A percentile compares a stretch with the other conserved stretches of the same genome.
Conservation (phyloP, 2,329 filamentous ascomycete genomes). For the Ploettnerulaceae sp. region DNA sequence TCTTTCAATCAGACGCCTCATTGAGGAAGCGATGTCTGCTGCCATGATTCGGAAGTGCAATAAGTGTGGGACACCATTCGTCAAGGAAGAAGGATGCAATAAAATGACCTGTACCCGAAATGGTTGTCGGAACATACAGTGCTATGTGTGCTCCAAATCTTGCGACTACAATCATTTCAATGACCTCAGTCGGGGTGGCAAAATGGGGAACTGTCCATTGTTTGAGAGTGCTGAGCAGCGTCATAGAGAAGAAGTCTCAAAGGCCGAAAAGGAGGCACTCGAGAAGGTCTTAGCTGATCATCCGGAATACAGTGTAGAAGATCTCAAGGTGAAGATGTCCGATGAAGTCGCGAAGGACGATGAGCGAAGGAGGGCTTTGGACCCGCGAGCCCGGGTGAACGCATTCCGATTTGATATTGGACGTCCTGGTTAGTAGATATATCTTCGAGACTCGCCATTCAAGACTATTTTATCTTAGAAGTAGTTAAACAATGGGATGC, state of each 20-base stretch:
- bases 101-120: conserved; percentile 68
- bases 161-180: conserved; percentile 67
- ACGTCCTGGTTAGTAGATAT: conserved; percentile 6
- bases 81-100: conserved; percentile 78
- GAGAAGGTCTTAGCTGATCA: conserved; percentile 52
- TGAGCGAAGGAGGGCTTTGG: conserved; percentile 17
- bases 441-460: background rate
- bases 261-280: conserved; percentile 55
- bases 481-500: conserved; percentile 5
- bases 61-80: conserved; percentile 57
- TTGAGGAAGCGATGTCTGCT: conserved; percentile 81
- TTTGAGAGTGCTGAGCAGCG: conserved; percentile 58
- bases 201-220: conserved; percentile 56
- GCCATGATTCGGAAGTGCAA: conserved; percentile 76
- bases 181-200: conserved; percentile 44
- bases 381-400: conserved; percentile 10
- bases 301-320: conserved; percentile 53
- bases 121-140: conserved; percentile 50
- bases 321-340: conserved; percentile 56
- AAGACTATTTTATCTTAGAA: background rate
- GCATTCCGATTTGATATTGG: background rate
- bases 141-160: conserved; percentile 68
- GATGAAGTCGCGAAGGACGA: conserved; percentile 46
- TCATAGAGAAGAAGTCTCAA: conserved; percentile 58
- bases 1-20: conserved; percentile 54